phyloP scores from a whole-genome alignment of 78 protist species.

The slime mould (Dictyostelium discoideum) region DNA sequence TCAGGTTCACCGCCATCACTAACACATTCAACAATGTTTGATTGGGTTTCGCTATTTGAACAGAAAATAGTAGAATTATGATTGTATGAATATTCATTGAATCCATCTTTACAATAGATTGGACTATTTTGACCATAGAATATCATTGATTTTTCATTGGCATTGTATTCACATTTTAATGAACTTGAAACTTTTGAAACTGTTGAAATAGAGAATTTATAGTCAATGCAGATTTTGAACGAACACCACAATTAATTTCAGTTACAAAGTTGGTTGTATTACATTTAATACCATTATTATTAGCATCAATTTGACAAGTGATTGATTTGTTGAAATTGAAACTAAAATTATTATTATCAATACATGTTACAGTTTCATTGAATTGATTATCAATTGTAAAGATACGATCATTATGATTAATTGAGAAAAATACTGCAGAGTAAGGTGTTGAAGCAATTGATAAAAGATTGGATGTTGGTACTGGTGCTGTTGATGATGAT shows the following conservation, averaged over 20 bases:
- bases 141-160: not conserved
- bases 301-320: not conserved
- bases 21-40: not conserved
- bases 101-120: not conserved
- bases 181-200: not conserved
- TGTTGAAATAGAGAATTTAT: not conserved
- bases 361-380: not conserved
- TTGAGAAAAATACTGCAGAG: not conserved
- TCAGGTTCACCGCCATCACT: not conserved
- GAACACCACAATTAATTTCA: not conserved
- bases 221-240: not conserved
- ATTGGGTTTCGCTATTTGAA: not conserved
- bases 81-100: not conserved
- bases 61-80: not conserved
- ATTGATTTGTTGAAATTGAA: not conserved
- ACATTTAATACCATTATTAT: not conserved
- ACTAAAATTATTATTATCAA: not conserved
- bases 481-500: not conserved
- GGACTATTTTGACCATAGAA: not conserved
- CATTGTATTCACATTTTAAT: not conserved
- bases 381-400: not conserved
- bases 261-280: not conserved
- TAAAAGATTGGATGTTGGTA: not conserved
- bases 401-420: not conserved
- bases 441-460: not conserved